Evolutionary conservation across 768 basidiomycete species (phyloP).

Genomic region (Tephrocybe sp.): DNA sequence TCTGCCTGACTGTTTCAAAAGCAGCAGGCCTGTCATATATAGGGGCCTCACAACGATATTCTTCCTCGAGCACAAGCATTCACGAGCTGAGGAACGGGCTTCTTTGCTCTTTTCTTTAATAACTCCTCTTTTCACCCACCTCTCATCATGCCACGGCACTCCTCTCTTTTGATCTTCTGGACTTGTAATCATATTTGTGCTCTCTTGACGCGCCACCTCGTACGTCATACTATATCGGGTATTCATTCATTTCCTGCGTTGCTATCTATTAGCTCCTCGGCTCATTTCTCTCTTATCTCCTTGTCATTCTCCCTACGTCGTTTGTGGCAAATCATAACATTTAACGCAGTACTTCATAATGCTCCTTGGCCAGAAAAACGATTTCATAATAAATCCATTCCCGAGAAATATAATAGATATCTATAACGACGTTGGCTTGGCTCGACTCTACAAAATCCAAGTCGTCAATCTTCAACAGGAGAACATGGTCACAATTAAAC

Average conservation of each 20-base stretch:
- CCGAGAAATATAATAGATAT: neutral
- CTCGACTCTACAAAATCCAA: neutral
- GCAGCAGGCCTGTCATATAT: conserved; percentile 6
- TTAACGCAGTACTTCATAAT: conserved; percentile 20
- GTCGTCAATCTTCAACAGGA: too few relatives aligned
- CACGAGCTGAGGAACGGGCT: conserved; percentile 13
- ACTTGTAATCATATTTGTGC: conserved; percentile 41
- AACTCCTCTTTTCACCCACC: neutral
- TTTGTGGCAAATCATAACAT: conserved; percentile 14
- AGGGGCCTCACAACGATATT: conserved; percentile 4
- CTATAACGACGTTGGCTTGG: neutral
- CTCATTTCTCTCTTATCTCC: conserved; percentile 4
- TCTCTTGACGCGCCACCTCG: conserved; percentile 11
- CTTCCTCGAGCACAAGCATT: conserved; percentile 5
- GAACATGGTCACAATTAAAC: too few relatives aligned
- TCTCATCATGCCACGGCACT: conserved; percentile 11
- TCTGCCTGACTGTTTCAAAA: conserved; percentile 13
- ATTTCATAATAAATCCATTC: conserved; percentile 10
- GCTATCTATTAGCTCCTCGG: conserved; percentile 35
- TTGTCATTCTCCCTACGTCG: conserved; percentile 10
- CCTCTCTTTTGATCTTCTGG: conserved; percentile 22
- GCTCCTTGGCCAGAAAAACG: conserved; percentile 9
- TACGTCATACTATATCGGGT: conserved; percentile 19
- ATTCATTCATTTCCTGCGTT: conserved; percentile 27
- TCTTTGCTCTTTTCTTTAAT: conserved; percentile 11